These are phyloP conservation scores for Rhazya stricta DNA, from an alignment of 257 asterid species.

Conservation along the genomic window DNA sequence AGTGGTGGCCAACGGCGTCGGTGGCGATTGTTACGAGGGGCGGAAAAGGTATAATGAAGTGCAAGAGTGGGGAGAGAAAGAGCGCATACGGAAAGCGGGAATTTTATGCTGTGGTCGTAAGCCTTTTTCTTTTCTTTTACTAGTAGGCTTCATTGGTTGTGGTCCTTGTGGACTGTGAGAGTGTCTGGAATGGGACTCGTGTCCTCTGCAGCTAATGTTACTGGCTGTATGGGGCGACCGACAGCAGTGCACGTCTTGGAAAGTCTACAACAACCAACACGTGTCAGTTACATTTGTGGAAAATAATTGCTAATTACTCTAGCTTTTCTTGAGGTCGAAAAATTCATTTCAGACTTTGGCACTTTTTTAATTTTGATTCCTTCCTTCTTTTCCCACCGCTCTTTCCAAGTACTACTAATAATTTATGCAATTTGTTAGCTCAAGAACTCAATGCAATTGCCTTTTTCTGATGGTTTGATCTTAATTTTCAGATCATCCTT, in stretches of 20 bases:
- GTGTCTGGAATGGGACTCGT: not conserved
- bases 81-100: not conserved
- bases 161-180: not conserved
- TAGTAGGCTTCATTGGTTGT: not conserved
- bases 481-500: too few species aligned
- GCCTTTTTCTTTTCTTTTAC: not conserved
- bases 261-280: slow-evolving; percentile 2
- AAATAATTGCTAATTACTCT: not conserved
- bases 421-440: not conserved
- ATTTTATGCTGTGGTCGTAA: not conserved
- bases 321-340: not conserved
- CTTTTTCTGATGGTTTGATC: too few species aligned
- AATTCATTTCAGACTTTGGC: not conserved
- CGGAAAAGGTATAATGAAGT: not conserved
- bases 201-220: not conserved
- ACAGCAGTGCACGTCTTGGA: slow-evolving; percentile 8
- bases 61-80: not conserved
- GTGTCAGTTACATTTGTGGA: not conserved
- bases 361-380: not conserved
- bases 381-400: not conserved
- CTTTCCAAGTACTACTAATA: not conserved
- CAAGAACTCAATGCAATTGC: not conserved
- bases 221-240: slow-evolving; percentile 2
- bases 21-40: not conserved
- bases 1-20: not conserved